Evolutionary conservation across 2,329 filamentous ascomycete genomes (phyloP).

Genomic region (Nemania abortiva): DNA sequence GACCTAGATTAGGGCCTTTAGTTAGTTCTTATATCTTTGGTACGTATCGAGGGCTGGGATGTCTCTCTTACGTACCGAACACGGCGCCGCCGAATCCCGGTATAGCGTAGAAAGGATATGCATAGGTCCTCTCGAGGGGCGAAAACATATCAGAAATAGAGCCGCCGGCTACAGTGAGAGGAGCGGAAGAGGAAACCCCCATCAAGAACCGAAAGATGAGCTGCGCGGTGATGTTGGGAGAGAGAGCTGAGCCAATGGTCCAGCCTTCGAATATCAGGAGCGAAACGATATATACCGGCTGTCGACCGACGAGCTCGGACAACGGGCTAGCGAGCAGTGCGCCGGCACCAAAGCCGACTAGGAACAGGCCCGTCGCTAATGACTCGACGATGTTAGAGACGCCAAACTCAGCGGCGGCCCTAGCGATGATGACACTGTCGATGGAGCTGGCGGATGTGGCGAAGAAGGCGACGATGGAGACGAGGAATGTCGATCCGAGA

Average conservation of each 20-base stretch:
- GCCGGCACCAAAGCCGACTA: conserved; percentile 55
- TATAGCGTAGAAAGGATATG: conserved; percentile 48
- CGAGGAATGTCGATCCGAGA: conserved; percentile 56
- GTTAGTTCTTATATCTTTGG: background rate
- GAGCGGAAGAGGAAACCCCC: conserved; percentile 60
- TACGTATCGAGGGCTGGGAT: background rate
- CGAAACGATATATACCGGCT: conserved; percentile 55
- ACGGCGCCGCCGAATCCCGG: conserved; percentile 43
- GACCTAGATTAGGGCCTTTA: conserved; percentile 30
- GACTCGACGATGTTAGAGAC: conserved; percentile 64
- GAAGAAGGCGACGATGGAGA: conserved; percentile 62
- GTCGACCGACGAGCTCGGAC: conserved; percentile 55
- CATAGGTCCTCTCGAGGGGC: conserved; percentile 42
- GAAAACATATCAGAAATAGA: conserved; percentile 57
- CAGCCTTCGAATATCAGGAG: conserved; percentile 59
- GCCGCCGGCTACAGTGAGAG: conserved; percentile 58
- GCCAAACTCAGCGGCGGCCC: conserved; percentile 59
- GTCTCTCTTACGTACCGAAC: conserved; percentile 37
- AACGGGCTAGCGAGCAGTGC: conserved; percentile 55
- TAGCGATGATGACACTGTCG: conserved; percentile 61
- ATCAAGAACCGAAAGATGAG: conserved; percentile 63
- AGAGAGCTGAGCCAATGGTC: conserved; percentile 58
- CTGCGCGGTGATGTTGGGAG: conserved; percentile 57
- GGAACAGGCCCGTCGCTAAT: conserved; percentile 50
- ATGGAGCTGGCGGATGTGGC: conserved; percentile 66